Percentiles rank a stretch among this genome's conserved stretches.
Conservation (phyloP, 2,329 filamentous ascomycete species). For the Leptographium wingfieldii region DNA sequence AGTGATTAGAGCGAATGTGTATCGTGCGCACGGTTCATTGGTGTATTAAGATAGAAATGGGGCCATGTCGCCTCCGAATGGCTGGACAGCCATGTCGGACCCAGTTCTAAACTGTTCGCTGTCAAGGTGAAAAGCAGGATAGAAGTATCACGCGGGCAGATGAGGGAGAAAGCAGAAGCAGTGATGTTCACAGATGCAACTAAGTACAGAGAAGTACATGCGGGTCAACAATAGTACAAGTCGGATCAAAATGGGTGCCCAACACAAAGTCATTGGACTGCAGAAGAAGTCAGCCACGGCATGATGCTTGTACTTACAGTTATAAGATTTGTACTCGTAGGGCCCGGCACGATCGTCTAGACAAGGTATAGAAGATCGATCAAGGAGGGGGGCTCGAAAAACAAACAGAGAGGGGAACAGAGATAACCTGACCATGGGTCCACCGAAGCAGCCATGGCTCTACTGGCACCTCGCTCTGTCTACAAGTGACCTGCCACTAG, state of each 20-base stretch:
- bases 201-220: neutral
- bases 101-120: neutral
- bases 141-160: neutral
- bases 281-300: neutral
- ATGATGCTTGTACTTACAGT: neutral
- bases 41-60: slow-evolving; percentile 20
- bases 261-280: slow-evolving; percentile 3
- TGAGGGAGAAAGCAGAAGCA: neutral
- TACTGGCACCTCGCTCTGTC: neutral
- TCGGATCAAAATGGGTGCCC: slow-evolving; percentile 1
- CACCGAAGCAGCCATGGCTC: neutral
- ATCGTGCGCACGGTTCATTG: slow-evolving; percentile 21
- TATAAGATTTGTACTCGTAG: neutral
- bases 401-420: neutral
- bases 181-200: neutral
- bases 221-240: neutral
- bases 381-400: neutral
- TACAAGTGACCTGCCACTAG: neutral
- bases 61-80: slow-evolving; percentile 23
- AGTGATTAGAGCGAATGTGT: slow-evolving; percentile 19
- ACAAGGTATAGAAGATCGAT: neutral
- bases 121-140: neutral
- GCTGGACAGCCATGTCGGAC: neutral
- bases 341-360: neutral
- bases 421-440: neutral